phyloP scores from a whole-genome alignment of 2,329 filamentous ascomycete species.

The Grosmannia serpens region DNA sequence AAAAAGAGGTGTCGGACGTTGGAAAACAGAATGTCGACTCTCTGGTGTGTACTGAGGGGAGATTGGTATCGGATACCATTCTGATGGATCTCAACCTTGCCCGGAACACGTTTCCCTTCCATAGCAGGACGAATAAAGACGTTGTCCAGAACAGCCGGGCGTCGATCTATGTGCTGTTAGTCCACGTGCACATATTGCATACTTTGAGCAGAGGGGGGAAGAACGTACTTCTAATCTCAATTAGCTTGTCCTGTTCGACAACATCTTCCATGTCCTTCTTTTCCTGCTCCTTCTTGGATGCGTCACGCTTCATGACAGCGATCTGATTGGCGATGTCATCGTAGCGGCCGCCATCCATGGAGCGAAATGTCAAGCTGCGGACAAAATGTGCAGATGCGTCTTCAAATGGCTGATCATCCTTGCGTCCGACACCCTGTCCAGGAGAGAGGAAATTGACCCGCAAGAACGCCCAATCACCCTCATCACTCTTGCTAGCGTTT shows the following conservation, averaged over 20 bases:
- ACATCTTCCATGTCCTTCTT: conserved; percentile 99
- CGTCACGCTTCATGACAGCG: conserved; percentile 89
- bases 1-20: conserved; percentile 99
- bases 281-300: conserved; percentile 85
- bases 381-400: conserved; percentile 94
- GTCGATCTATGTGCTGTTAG: conserved; percentile 57
- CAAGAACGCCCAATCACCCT: conserved; percentile 86
- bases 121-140: conserved; percentile 92
- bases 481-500: conserved; percentile 95
- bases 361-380: conserved; percentile 87
- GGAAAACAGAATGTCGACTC: conserved; percentile 90
- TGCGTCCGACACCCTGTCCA: conserved; percentile 90
- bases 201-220: background rate
- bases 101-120: conserved; percentile 93
- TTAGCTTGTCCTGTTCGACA: conserved; percentile 93
- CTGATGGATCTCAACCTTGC: conserved; percentile 94
- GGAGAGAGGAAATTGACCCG: conserved; percentile 96
- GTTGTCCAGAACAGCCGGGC: conserved; percentile 80
- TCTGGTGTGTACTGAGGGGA: conserved; percentile 64
- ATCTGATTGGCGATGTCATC: conserved; percentile 88
- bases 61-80: conserved; percentile 96
- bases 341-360: conserved; percentile 77
- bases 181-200: background rate
- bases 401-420: conserved; percentile 96
- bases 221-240: conserved; percentile 77